A percentile compares a stretch with the other conserved stretches of the same genome.
Evolutionary conservation across 352 stramenopile genomes (phyloP).

Genomic region (Globisporangium carolinianum): DNA sequence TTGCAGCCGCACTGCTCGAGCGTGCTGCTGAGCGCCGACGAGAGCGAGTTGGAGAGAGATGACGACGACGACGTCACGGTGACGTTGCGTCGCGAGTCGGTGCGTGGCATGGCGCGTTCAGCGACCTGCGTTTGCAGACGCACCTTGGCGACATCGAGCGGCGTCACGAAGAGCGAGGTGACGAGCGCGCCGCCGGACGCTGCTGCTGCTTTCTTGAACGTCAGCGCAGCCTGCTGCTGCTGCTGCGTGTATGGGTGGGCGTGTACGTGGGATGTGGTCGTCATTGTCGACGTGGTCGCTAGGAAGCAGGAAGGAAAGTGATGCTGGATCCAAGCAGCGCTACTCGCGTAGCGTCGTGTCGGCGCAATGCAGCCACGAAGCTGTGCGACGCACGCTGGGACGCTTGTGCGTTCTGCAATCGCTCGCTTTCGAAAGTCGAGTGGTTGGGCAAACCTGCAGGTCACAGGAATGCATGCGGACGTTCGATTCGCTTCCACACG

Average conservation of each 20-base stretch:
- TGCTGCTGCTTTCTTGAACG: constrained; percentile 63
- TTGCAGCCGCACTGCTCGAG: constrained; percentile 41
- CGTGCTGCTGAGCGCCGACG: constrained; percentile 10
- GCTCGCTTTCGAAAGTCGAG: too few species aligned
- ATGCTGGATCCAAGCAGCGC: too few species aligned
- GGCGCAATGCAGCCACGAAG: too few species aligned
- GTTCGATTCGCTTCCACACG: too few species aligned
- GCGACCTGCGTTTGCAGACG: constrained; percentile 71
- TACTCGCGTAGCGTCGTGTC: too few species aligned
- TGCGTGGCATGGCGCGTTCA: constrained; percentile 1
- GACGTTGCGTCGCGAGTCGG: not conserved
- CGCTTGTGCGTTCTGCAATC: too few species aligned
- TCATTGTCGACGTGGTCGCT: not conserved
- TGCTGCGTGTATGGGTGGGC: not conserved
- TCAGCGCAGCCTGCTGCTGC: constrained; percentile 20
- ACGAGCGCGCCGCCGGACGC: constrained; percentile 61
- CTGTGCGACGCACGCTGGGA: too few species aligned
- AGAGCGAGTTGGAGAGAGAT: not conserved
- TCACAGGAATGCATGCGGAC: too few species aligned
- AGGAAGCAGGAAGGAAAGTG: not conserved
- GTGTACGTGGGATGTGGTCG: not conserved
- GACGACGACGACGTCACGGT: not conserved
- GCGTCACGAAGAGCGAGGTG: constrained; percentile 81
- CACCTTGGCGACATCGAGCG: constrained; percentile 79
- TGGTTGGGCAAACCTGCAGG: too few species aligned